Percentiles rank a stretch among this genome's conserved stretches.
Conservation (phyloP, 2,329 filamentous ascomycete species). For the Drechslera avenae region DNA sequence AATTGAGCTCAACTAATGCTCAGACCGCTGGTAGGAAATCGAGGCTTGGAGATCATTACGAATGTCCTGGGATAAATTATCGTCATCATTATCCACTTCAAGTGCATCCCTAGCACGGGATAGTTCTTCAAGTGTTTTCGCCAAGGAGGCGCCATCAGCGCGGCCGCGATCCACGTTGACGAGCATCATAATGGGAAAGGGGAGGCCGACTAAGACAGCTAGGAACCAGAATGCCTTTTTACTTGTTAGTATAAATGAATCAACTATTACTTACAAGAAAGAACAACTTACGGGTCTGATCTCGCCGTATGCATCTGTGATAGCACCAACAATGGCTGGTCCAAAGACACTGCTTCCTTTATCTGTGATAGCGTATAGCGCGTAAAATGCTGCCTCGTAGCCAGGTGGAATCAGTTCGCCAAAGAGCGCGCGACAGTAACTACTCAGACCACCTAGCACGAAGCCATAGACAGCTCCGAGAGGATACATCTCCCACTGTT, state of each 20-base stretch:
- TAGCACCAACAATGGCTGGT: slow-evolving; percentile 88
- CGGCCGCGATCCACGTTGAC: slow-evolving; percentile 74
- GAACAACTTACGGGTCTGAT: slow-evolving; percentile 52
- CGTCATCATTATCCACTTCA: slow-evolving; percentile 10
- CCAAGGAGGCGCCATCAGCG: slow-evolving; percentile 50
- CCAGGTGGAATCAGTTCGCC: slow-evolving; percentile 93
- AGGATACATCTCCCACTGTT: slow-evolving; percentile 96
- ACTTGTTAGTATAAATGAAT: neutral
- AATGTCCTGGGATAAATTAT: slow-evolving; percentile 20
- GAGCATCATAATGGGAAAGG: slow-evolving; percentile 81
- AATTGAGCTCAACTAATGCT: no score
- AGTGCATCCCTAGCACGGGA: slow-evolving; percentile 14
- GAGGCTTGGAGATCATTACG: slow-evolving; percentile 19
- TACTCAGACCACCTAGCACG: slow-evolving; percentile 88
- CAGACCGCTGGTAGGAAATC: slow-evolving; percentile 21
- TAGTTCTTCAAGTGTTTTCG: slow-evolving; percentile 43
- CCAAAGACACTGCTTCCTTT: slow-evolving; percentile 95
- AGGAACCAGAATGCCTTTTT: slow-evolving; percentile 83
- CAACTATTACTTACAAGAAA: no score
- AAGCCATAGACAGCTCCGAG: slow-evolving; percentile 90
- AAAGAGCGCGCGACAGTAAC: slow-evolving; percentile 90
- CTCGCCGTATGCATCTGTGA: slow-evolving; percentile 72
- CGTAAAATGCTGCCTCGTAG: slow-evolving; percentile 94
- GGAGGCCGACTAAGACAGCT: slow-evolving; percentile 79
- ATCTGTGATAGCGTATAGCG: slow-evolving; percentile 95